Evolutionary conservation across 2,329 filamentous ascomycete species (phyloP), one percentile per base, ranked within the genome.

Genomic region (Emydomyces testavorans): DNA sequence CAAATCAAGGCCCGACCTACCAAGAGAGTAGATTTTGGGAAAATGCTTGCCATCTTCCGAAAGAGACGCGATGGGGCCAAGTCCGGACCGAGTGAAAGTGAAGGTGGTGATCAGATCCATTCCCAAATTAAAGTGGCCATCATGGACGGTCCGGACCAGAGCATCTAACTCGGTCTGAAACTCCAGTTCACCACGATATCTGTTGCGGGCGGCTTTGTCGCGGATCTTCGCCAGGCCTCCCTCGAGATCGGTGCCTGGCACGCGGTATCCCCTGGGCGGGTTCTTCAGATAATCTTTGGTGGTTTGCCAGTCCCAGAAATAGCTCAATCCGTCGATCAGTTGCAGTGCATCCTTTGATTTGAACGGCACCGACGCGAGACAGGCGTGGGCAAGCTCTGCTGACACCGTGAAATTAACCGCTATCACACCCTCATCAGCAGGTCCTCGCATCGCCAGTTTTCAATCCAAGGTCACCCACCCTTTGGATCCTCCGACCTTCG

Each of bases 11-110:
- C 20, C 49, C 51, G 36, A n/a, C 50, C 34, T 46, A 54, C 52
- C 20, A 20, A 37, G 46, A n/a, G 48, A 38, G 41, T 77, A 81
- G 2, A 80, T 65, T 50, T 77, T 69, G 0, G 80, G 80, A 10
- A 78, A 58, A 45, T 73, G 69, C 15, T 67, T 60, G n/a, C 79
- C 79, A 57, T 83, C 77, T 2, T 65, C 55, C 1, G 78, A 82
- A 8, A 82, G 70, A 0, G 79, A 82, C 0, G 81, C 76, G 0
- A 83, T 63, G 6, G 74, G 67, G 5, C 67, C 69, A 56, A 79
- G 67, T 3, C 71, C 64, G 53, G 79, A 75, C 1, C 75, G 74
- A 10, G 71, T 63, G 56, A 72, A 77, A 4, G 67, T 62, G 40
- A 80, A 78, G 13, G 52, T 45, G 32, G 43, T 50, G 2, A 50